These are phyloP conservation scores for Paragyromitra xinjiangensis DNA, from an alignment of 495 filamentous ascomycete genomes.

Conservation along the genomic window DNA sequence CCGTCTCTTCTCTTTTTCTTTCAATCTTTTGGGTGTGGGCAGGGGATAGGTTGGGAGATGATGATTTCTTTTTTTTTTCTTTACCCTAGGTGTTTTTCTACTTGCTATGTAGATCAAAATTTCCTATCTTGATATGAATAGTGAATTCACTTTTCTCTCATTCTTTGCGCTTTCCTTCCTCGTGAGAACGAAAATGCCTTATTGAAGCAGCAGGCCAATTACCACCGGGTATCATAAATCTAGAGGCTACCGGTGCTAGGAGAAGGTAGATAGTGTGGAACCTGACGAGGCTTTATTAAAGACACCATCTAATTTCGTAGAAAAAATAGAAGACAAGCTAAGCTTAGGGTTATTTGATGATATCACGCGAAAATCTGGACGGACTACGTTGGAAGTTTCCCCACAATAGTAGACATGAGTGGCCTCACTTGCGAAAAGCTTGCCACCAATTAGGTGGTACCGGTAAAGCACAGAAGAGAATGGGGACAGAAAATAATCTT, in stretches of 20 bases:
- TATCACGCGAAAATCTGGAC: background rate
- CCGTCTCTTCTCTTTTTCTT: slow-evolving; percentile 5
- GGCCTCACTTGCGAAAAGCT: background rate
- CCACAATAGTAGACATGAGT: background rate
- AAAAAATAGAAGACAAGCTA: background rate
- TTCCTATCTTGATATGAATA: slow-evolving; percentile 14
- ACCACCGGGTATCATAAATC: background rate
- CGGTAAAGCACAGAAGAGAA: background rate
- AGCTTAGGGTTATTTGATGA: background rate
- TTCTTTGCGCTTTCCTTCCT: background rate
- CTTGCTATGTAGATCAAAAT: slow-evolving; percentile 24
- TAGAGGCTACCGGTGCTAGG: background rate
- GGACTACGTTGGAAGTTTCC: background rate
- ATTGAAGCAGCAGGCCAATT: background rate
- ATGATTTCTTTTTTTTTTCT: slow-evolving; percentile 5
- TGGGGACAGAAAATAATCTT: slow-evolving; percentile 34
- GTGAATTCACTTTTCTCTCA: background rate
- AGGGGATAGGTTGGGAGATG: background rate
- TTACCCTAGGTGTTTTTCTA: slow-evolving; percentile 12
- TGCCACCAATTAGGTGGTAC: background rate
- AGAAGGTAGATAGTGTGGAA: background rate
- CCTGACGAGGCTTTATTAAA: background rate
- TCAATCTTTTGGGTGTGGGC: slow-evolving; percentile 9
- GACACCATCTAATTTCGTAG: background rate
- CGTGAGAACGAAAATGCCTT: no score